Conservation (phyloP, 1,284 basidiomycete species). For the Trichosporon ovoides region DNA sequence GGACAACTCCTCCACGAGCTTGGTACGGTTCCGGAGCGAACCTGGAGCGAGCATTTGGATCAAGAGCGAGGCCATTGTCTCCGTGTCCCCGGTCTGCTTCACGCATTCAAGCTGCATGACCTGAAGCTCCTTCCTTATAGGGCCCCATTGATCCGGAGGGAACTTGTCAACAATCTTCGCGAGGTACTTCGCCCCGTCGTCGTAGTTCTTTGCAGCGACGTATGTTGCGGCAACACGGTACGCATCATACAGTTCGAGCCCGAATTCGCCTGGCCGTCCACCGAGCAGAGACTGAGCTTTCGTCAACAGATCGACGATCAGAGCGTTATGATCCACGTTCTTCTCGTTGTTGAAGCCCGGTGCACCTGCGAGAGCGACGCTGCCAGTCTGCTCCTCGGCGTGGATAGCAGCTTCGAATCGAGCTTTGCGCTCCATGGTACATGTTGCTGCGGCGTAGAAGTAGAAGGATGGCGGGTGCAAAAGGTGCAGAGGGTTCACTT, state of each 20-base stretch:
- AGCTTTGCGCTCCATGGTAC: conserved; percentile 67
- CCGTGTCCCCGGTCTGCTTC: conserved; percentile 66
- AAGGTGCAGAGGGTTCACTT: conserved; percentile 50
- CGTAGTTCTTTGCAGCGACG: conserved; percentile 56
- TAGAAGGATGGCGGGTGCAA: conserved; percentile 86
- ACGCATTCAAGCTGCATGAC: conserved; percentile 73
- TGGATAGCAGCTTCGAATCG: conserved; percentile 61
- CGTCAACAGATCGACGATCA: conserved; percentile 81
- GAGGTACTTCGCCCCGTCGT: conserved; percentile 79
- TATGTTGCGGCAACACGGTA: conserved; percentile 83
- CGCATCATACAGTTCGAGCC: conserved; percentile 77
- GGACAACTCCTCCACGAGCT: conserved; percentile 60
- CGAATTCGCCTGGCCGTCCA: conserved; percentile 52
- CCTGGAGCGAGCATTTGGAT: conserved; percentile 70
- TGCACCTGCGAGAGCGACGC: conserved; percentile 37
- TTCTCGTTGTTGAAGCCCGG: conserved; percentile 69
- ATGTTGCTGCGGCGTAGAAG: conserved; percentile 78
- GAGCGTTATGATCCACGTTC: conserved; percentile 75
- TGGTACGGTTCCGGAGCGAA: conserved; percentile 14
- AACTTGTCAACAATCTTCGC: conserved; percentile 80
- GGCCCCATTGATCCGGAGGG: conserved; percentile 69
- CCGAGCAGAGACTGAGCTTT: conserved; percentile 88
- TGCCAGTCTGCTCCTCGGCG: conserved; percentile 49
- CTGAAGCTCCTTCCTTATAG: conserved; percentile 65
- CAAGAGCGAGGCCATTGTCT: conserved; percentile 64